Conservation (phyloP, 257 asterid genomes). For the Rauvolfia tetraphylla region DNA sequence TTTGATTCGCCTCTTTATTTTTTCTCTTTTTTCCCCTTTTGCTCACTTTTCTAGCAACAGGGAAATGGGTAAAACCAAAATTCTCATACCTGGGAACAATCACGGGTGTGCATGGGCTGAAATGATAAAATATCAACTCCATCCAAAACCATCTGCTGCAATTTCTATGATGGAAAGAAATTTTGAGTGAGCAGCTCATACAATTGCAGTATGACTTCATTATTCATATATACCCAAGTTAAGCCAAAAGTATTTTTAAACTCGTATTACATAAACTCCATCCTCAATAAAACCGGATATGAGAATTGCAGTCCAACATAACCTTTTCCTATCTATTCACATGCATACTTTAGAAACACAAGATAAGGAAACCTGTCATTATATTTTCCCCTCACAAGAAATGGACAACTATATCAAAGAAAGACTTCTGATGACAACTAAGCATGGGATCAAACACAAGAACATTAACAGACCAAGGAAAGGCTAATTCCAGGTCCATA, state of each 20-base stretch:
- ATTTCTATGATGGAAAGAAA: slow-evolving; percentile 48
- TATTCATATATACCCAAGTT: background rate
- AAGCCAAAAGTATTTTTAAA: background rate
- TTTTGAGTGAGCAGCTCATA: slow-evolving; percentile 7
- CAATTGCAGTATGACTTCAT: background rate
- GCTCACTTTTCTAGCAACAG: background rate
- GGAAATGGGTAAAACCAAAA: background rate
- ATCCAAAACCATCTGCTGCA: slow-evolving; percentile 76
- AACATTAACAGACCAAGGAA: background rate
- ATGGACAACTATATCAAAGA: background rate
- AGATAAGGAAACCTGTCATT: background rate
- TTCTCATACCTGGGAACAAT: slow-evolving; percentile 83
- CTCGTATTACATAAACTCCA: background rate
- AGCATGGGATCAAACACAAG: background rate
- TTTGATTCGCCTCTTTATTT: background rate
- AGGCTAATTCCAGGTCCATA: background rate
- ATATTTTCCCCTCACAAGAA: background rate
- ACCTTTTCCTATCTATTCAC: background rate
- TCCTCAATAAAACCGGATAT: background rate
- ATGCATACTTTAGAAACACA: background rate
- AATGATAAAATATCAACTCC: slow-evolving; percentile 69
- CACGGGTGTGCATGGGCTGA: slow-evolving; percentile 81
- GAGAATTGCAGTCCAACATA: background rate
- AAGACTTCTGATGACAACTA: background rate
- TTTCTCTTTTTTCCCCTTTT: background rate